Conservation (phyloP, 352 stramenopile genomes). For the Bremia lactucae region DNA sequence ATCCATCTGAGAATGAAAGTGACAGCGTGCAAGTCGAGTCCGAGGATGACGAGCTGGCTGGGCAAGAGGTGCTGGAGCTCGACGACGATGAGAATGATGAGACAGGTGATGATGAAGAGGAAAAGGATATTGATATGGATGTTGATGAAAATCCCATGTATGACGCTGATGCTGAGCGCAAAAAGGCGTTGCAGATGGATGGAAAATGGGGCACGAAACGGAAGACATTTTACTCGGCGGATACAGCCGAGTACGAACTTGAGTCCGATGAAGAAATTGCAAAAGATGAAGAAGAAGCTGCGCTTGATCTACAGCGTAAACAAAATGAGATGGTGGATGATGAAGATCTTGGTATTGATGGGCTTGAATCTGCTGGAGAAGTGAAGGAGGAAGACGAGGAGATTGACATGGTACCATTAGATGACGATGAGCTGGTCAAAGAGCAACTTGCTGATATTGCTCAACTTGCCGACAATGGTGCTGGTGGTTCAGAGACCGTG, state of each 20-base stretch:
- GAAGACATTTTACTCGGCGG: constrained; percentile 80
- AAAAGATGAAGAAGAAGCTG: constrained; percentile 76
- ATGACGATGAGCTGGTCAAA: constrained; percentile 61
- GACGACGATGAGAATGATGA: constrained; percentile 34
- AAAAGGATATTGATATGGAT: constrained; percentile 30
- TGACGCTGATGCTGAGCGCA: constrained; percentile 52
- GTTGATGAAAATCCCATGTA: constrained; percentile 43
- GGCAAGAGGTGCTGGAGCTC: constrained; percentile 63
- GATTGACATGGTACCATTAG: constrained; percentile 18
- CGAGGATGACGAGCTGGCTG: constrained; percentile 47
- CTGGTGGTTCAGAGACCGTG: constrained; percentile 36
- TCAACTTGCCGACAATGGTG: constrained; percentile 41
- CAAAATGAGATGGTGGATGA: constrained; percentile 80
- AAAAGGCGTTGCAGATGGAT: constrained; percentile 66
- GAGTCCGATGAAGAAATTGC: constrained; percentile 70
- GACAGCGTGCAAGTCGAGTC: constrained; percentile 43
- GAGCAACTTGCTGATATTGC: constrained; percentile 72
- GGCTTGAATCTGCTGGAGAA: constrained; percentile 24
- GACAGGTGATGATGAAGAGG: constrained; percentile 32
- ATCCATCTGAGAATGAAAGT: constrained; percentile 69
- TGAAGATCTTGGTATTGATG: constrained; percentile 75
- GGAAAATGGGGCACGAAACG: constrained; percentile 81
- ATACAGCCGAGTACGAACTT: constrained; percentile 74
- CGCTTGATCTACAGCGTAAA: constrained; percentile 75
- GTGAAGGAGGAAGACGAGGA: constrained; percentile 34